phyloP scores from a whole-genome alignment of 169 alveolate genomes.

The Eimeria acervulina region DNA sequence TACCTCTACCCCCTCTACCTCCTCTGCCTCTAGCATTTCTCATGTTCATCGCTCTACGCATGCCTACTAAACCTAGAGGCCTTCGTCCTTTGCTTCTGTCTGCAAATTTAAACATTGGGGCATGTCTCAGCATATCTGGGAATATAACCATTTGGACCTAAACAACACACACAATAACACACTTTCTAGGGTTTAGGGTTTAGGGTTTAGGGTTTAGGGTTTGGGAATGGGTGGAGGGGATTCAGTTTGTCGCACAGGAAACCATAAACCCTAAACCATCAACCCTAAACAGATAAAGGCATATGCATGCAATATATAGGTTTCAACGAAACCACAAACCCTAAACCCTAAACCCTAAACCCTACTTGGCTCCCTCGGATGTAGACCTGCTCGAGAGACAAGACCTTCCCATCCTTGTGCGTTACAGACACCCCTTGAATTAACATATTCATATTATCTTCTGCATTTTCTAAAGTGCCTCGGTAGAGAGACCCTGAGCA shows the following conservation, averaged over 20 bases:
- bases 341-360: slow-evolving; percentile 42
- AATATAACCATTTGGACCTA: slow-evolving; percentile 96
- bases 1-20: slow-evolving; percentile 45
- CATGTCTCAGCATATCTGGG: slow-evolving; percentile 99
- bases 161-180: slow-evolving; percentile 78
- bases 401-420: slow-evolving; percentile 97
- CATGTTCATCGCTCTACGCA: slow-evolving; percentile 89
- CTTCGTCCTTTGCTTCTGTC: slow-evolving; percentile 88
- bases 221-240: too few species aligned
- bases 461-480: slow-evolving; percentile 89
- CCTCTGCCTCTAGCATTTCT: slow-evolving; percentile 86
- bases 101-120: slow-evolving; percentile 98
- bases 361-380: slow-evolving; percentile 81
- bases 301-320: too few species aligned
- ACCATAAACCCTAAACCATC: neutral
- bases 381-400: slow-evolving; percentile 95
- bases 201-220: neutral
- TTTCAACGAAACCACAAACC: neutral
- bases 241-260: too few species aligned
- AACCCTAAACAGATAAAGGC: too few species aligned
- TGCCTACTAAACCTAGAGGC: slow-evolving; percentile 89
- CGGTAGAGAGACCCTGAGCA: slow-evolving; percentile 46
- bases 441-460: slow-evolving; percentile 99
- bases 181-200: neutral
- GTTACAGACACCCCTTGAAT: slow-evolving; percentile 98